Evolutionary conservation across 1,284 basidiomycete genomes (phyloP), one percentile per base, ranked within the genome.

Genomic region (Xerocomus tenax): DNA sequence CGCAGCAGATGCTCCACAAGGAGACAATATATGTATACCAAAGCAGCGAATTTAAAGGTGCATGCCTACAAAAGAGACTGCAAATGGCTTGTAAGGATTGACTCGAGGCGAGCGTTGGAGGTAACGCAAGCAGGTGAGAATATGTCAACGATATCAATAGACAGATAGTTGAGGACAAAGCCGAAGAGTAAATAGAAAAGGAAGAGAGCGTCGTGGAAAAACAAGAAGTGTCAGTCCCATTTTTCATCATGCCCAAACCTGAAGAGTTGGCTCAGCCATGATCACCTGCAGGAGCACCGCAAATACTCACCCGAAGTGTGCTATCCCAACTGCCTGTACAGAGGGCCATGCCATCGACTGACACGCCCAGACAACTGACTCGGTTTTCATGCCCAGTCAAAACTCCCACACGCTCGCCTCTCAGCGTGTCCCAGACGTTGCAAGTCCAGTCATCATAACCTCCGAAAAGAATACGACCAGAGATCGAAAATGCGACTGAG

Each of bases 381-480:
- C 95, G 78, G 74, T 98, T 98, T 76, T 98, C 95, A 67, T 98
- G 96, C 12, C 94, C 95, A 30, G 92, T 90, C 54, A 99, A 73
- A 34, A 98, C 93, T 53, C 95, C 95, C 29, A 98, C 92, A 51
- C 95, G 86, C 70, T 98, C 95, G 51, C 93, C 95, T 71, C 95
- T 96, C 64, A 98, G 79, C 38, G 94, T 97, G 67, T 99, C 95
- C 95, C 95, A 98, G 42, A 98, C 95, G 65, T 98, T 98, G 77
- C 90, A 93, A 59, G 95, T 98, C 88, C 95, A 97, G 69, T 98
- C 95, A 69, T 99, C 96, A 68, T 98, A 98, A 38, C 95, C 96
- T 57, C 94, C 95, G 63, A 98, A 98, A 42, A 99, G 79, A 60
- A 99, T 88, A 53, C 96, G 87, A 42, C 95, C 95, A 13, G 93